Evolutionary conservation across 345 rosid species (phyloP), one percentile per base, ranked within the genome.

Genomic region (Geranium rotundifolium): DNA sequence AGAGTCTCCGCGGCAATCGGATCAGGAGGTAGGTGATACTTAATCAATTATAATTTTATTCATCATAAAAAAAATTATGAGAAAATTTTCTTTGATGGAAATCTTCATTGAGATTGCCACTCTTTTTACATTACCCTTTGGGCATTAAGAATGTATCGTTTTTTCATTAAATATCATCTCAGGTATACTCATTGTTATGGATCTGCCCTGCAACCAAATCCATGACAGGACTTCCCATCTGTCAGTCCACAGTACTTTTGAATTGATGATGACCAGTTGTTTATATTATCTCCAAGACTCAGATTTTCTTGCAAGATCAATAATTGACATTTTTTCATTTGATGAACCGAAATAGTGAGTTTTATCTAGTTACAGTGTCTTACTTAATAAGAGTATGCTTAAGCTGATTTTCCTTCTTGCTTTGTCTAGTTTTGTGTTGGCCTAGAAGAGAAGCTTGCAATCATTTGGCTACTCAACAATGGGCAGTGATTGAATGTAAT

Each of bases 11-110:
- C 87, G 81, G 59, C 88, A 73, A 68, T 68, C 82, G 62, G 99
- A 88, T 76, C 86, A 79, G 65, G 99, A 90, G 84, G 99, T 90
- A 76, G 70, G 84, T 76, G 61, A 64, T 75, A n/a, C 18, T 13
- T 63, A 37, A 27, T 18, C n/a, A 15, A 17, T 39, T 31, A 27
- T 58, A 19, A 17, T 19, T 16, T 19, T 57, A 17, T 46, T 14
- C 16, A 46, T 46, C 52, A 46, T 46, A 46, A 9, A 23, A 23
- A 23, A 12, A 46, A 9, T 46, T 12, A 46, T 14, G 14, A 46
- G 52, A 2, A 7, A 12, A 46, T 1, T 46, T 46, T 46, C 52
- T 46, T 46, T 46, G 14, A 46, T 46, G 8, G 16, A 1, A 1
- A 6, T 37, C 12, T 10, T 37, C 46, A 37, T 37, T 10, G 12